Conservation (phyloP, 805 yeast species). For the Pichia membranifaciens region DNA sequence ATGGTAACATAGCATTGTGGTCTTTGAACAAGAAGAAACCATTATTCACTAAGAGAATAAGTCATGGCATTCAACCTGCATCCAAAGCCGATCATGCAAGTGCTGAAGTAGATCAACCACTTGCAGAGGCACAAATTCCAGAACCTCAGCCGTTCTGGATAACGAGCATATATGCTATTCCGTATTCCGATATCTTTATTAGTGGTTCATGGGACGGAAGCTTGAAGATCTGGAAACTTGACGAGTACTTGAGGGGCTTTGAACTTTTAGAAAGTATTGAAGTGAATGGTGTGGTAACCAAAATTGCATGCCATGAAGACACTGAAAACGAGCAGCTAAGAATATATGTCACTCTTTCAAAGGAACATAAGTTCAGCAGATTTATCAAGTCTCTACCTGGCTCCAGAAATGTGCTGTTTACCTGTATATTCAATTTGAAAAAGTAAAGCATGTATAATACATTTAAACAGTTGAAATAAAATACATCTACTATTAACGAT, state of each 20-base stretch:
- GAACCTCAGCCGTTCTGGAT: slow-evolving; percentile 77
- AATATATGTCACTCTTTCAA: slow-evolving; percentile 63
- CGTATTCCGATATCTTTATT: slow-evolving; percentile 76
- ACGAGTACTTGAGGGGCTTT: slow-evolving; percentile 58
- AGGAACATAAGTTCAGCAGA: slow-evolving; percentile 86
- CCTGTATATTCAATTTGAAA: slow-evolving; percentile 38
- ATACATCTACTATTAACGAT: no score
- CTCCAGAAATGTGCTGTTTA: slow-evolving; percentile 68
- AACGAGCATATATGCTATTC: slow-evolving; percentile 74
- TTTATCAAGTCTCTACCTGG: slow-evolving; percentile 64
- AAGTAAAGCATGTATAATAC: neutral
- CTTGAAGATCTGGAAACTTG: slow-evolving; percentile 72
- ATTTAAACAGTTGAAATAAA: no score
- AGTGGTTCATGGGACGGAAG: slow-evolving; percentile 87
- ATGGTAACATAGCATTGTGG: slow-evolving; percentile 90
- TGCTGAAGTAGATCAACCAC: slow-evolving; percentile 37
- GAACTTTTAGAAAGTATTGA: slow-evolving; percentile 48
- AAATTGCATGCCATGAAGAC: slow-evolving; percentile 50
- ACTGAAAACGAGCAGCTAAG: slow-evolving; percentile 46
- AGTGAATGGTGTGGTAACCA: slow-evolving; percentile 66
- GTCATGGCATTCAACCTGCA: slow-evolving; percentile 63
- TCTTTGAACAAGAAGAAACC: slow-evolving; percentile 88
- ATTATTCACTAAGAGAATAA: slow-evolving; percentile 54
- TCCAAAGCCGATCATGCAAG: slow-evolving; percentile 46
- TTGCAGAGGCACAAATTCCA: slow-evolving; percentile 51